phyloP scores from a whole-genome alignment of 208 protist genomes.

The Tritrichomonas musculus region DNA sequence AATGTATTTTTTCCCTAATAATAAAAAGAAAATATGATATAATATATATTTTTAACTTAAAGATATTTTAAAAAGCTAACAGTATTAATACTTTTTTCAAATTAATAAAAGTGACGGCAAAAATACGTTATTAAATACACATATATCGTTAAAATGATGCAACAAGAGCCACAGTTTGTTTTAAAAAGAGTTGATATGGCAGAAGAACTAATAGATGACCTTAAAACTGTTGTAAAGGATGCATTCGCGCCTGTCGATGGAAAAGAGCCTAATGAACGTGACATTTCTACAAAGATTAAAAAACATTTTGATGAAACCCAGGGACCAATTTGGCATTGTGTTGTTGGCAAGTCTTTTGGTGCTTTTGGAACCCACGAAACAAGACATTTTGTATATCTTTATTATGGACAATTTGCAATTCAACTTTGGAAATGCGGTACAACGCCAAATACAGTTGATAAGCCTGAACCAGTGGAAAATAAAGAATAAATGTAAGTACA shows the following conservation, averaged over 20 bases:
- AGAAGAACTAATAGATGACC: constrained; percentile 80
- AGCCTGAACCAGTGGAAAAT: too few relatives aligned
- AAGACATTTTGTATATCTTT: constrained; percentile 98
- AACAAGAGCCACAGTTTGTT: constrained; percentile 36
- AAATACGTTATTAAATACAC: too few relatives aligned
- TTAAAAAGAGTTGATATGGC: constrained; percentile 70
- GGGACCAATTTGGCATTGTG: constrained; percentile 97
- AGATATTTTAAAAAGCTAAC: too few relatives aligned
- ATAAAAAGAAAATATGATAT: too few relatives aligned
- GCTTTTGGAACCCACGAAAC: constrained; percentile 99
- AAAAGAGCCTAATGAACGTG: constrained; percentile 98
- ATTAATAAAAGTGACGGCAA: too few relatives aligned
- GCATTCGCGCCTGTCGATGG: constrained; percentile 70
- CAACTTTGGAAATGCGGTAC: constrained; percentile 94
- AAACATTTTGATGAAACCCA: constrained; percentile 98
- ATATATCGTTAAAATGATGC: too few relatives aligned
- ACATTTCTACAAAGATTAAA: constrained; percentile 99
- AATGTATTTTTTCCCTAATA: too few relatives aligned
- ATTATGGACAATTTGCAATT: constrained; percentile 96
- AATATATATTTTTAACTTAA: too few relatives aligned
- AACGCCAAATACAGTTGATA: too few relatives aligned
- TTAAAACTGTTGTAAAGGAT: constrained; percentile 81
- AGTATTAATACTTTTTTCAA: too few relatives aligned
- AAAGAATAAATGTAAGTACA: too few relatives aligned
- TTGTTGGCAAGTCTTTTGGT: constrained; percentile 99